Base-by-base conservation (phyloP, 23 red algal species). In the Gracilaria domingensis region DNA sequence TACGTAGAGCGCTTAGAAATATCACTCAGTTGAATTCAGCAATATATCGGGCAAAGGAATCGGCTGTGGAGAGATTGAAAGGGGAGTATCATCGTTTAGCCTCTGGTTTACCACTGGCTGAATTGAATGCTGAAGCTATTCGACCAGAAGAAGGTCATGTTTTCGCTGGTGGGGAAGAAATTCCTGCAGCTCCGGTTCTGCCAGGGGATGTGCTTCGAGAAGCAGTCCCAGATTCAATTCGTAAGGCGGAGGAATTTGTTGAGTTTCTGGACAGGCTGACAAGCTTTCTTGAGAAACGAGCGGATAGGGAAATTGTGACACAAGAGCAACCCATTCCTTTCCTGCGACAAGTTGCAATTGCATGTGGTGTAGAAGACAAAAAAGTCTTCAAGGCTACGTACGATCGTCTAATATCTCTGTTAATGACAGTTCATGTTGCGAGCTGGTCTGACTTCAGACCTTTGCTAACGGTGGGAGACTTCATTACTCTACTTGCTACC, bases 211-310 rank as follows among this genome's bases (percentile, higher is more conserved):
- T 94, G 0, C 44, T 96, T 30, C 39, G 66, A 62, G 97, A 99
- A 65, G 81, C 93, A 12, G 91, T 99, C 36, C 97, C 97, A 16
- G 97, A 95, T 50, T 94, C 88, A 53, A 94, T 99, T 47, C 66
- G 94, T 39, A 93, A 87, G 39, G 97, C 93, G 2, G 93, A 99
- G 32, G 90, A 96, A 48, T 99, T 99, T 93, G 60, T 99, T 18
- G 45, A 45, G 29, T 99, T 94, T 50, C 80, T 99, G 54, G 42
- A 83, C 60, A 84, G 88, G 49, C 38, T 99, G 20, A 72, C 95
- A 20, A 64, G 77, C 8, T 96, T 84, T 81, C 50, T 99, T 28
- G 93, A 89, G 48, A 57, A 58, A 60, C 86, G 93, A 45, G 79
- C 84, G 16, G 87, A 93, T 82, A 88, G 49, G 24, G 44, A 74